A percentile compares a stretch with the other conserved stretches of the same genome.
Conservation (phyloP, 768 basidiomycete genomes). For the Galerina sulciceps region DNA sequence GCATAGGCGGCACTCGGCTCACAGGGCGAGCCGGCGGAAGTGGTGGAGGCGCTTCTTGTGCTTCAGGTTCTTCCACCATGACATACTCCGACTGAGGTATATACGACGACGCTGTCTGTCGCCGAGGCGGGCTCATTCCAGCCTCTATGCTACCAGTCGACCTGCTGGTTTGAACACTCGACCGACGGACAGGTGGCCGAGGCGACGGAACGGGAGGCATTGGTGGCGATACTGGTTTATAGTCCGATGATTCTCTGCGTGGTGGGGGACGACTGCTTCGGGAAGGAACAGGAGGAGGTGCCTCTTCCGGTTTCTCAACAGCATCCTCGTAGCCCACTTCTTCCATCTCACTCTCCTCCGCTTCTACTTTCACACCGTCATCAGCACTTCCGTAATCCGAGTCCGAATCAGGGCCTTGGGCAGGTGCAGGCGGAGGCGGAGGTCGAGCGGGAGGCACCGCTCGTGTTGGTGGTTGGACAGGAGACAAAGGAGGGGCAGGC, state of each 20-base stretch:
- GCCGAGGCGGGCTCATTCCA: constrained; percentile 19
- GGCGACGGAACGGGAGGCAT: constrained; percentile 38
- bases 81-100: constrained; percentile 57
- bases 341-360: constrained; percentile 75
- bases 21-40: constrained; percentile 53
- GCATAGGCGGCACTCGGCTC: constrained; percentile 43
- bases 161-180: constrained; percentile 38
- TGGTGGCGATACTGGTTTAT: constrained; percentile 14
- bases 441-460: constrained; percentile 28
- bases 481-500: constrained; percentile 9
- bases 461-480: constrained; percentile 20
- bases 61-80: constrained; percentile 60
- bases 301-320: constrained; percentile 51
- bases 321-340: constrained; percentile 65
- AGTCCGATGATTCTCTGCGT: constrained; percentile 21
- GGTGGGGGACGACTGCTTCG: constrained; percentile 37
- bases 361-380: constrained; percentile 68
- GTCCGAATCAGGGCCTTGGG: constrained; percentile 35
- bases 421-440: constrained; percentile 28
- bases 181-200: constrained; percentile 55
- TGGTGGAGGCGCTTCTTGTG: constrained; percentile 44
- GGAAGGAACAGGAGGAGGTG: constrained; percentile 59
- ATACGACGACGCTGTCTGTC: constrained; percentile 26
- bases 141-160: constrained; percentile 44
- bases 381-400: constrained; percentile 58